Evolutionary conservation across 2,329 filamentous ascomycete species (phyloP), one percentile per base, ranked within the genome.

Genomic region (Colletotrichum brevisporum): DNA sequence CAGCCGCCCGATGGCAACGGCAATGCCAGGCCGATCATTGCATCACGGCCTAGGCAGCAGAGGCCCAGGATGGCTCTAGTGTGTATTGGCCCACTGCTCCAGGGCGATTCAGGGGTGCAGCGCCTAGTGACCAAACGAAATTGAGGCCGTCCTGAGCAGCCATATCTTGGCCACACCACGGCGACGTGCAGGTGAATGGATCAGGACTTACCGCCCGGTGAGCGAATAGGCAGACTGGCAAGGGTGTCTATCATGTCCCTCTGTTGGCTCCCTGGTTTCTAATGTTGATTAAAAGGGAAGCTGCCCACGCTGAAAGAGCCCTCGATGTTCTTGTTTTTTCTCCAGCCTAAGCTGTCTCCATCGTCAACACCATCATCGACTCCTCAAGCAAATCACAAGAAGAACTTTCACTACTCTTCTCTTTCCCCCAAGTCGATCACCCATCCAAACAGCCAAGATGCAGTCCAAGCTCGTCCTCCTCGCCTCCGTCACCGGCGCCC

Each of bases 391-490:
- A 36, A 2, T 4, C 31, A 10, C 31, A 36, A 36, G 31, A 36
- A 36, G 31, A 36, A 36, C 31, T 36, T 36, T 36, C 31, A 36
- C 41, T 31, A 18, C 21, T 24, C 18, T 53, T 6, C 13, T 21
- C 51, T 53, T 5, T 6, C 13, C 31, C 9, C 36, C 58, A 24
- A 41, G 13, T 21, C 47, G 36, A 18, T 2, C 10, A n/a, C 12
- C 10, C 36, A n/a, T 5, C 47, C 47, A 27, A 59, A 21, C 2
- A n/a, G 21, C 21, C 27, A 48, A 48, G 27, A 69, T 69, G 66
- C 66, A 69, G 66, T 69, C 54, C 55, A 66, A 66, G 48, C 41
- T 66, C 54, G 21, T 68, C 54, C 27, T 69, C 60, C 47, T 39
- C 31, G 62, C 61, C 31, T 39, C 61, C 50, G 53, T 50, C 31